These are phyloP conservation scores for Arabidopsis lyrata DNA, from an alignment of 441 rosid species.

Conservation along the genomic window DNA sequence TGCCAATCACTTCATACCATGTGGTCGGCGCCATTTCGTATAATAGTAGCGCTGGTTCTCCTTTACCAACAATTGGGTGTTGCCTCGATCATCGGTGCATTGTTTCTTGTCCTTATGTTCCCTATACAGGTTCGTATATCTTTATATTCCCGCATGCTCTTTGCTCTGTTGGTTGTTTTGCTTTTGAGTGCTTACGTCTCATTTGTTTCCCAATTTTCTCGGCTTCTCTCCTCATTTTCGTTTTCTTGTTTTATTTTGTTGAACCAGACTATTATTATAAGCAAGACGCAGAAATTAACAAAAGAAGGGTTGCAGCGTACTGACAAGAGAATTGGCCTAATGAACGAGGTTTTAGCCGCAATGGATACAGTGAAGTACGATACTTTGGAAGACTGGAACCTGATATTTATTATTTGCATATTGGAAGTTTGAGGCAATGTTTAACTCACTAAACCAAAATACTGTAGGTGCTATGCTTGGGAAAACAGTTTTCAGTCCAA, in stretches of 20 bases:
- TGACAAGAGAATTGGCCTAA: slow-evolving; percentile 97
- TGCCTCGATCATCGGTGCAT: slow-evolving; percentile 69
- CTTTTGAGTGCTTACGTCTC: slow-evolving; percentile 22
- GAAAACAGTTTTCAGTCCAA: slow-evolving; percentile 94
- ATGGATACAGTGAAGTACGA: slow-evolving; percentile 99
- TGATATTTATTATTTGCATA: slow-evolving; percentile 8
- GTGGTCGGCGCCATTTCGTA: slow-evolving; percentile 99
- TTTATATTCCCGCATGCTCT: slow-evolving; percentile 25
- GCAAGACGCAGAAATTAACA: slow-evolving; percentile 90
- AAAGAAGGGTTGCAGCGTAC: slow-evolving; percentile 99
- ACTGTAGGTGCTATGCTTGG: slow-evolving; percentile 97
- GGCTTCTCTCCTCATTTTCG: slow-evolving; percentile 8
- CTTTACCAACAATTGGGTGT: slow-evolving; percentile 69
- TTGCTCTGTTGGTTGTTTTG: slow-evolving; percentile 6
- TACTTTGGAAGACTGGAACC: slow-evolving; percentile 16
- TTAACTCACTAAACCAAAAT: slow-evolving; percentile 38
- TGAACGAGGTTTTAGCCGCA: slow-evolving; percentile 99
- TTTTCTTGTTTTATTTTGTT: slow-evolving; percentile 11
- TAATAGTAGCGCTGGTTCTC: slow-evolving; percentile 76
- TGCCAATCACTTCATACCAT: slow-evolving; percentile 90
- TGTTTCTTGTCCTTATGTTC: slow-evolving; percentile 84
- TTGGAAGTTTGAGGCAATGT: slow-evolving; percentile 35
- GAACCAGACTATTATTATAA: slow-evolving; percentile 85
- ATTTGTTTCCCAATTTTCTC: slow-evolving; percentile 23
- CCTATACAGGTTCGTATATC: slow-evolving; percentile 77